Conservation (phyloP, 2,329 filamentous ascomycete genomes). For the Acephala macrosclerotiorum region DNA sequence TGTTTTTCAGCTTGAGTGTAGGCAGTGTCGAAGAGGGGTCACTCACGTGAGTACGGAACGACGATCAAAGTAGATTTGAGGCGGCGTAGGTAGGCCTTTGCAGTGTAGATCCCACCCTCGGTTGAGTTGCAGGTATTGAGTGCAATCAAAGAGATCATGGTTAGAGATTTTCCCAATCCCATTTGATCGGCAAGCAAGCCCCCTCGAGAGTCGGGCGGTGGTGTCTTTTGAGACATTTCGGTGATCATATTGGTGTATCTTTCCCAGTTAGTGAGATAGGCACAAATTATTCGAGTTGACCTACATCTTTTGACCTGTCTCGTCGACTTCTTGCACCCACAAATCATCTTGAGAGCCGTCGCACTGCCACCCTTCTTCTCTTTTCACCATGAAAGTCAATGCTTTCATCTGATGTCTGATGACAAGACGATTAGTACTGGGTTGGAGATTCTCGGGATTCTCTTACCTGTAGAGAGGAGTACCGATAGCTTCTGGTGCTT, state of each 20-base stretch:
- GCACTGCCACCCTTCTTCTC: conserved; percentile 49
- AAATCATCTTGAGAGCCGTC: conserved; percentile 24
- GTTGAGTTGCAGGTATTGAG: conserved; percentile 24
- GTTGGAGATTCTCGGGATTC: neutral
- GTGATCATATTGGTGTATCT: conserved; percentile 84
- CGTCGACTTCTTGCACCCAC: conserved; percentile 36
- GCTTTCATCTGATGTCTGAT: conserved; percentile 49
- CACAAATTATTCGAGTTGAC: conserved; percentile 13
- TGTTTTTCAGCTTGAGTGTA: conserved; percentile 11
- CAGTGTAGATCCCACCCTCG: conserved; percentile 8
- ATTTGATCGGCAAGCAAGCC: conserved; percentile 62
- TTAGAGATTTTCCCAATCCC: conserved; percentile 62
- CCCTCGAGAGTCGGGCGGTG: conserved; percentile 70
- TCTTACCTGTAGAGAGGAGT: conserved; percentile 22
- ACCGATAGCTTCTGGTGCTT: conserved; percentile 16
- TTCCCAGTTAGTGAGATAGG: conserved; percentile 50
- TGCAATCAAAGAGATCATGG: conserved; percentile 52
- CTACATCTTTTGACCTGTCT: conserved; percentile 44
- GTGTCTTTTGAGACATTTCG: conserved; percentile 62
- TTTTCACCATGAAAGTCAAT: conserved; percentile 47
- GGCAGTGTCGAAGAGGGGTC: neutral
- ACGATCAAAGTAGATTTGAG: conserved; percentile 52
- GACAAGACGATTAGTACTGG: neutral
- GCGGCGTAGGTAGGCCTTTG: conserved; percentile 23
- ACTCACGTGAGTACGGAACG: conserved; percentile 51